A percentile compares a stretch with the other conserved stretches of the same genome.
These are phyloP conservation scores for Hypoxylon sp. DNA, from an alignment of 2,329 filamentous ascomycete species.

Conservation along the genomic window DNA sequence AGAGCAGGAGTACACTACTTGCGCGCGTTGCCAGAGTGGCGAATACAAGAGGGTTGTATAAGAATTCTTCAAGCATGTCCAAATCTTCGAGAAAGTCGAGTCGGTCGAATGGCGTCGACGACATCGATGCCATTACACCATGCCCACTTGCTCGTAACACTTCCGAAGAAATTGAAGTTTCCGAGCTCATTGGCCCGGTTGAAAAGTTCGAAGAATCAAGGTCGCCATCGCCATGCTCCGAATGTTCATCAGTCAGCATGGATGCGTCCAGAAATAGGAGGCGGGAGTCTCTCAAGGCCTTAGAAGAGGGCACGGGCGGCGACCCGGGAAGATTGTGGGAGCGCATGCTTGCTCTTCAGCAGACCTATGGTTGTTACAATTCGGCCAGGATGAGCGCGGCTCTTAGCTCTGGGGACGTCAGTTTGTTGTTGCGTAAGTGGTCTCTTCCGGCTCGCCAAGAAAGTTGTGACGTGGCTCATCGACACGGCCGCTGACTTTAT, in stretches of 20 bases:
- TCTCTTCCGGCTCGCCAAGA: not conserved
- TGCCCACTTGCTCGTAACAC: slow-evolving; percentile 45
- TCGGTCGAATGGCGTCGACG: slow-evolving; percentile 44
- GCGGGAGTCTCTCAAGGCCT: slow-evolving; percentile 51
- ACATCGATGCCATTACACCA: slow-evolving; percentile 56
- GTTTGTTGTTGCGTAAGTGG: slow-evolving; percentile 62
- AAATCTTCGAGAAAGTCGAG: slow-evolving; percentile 32
- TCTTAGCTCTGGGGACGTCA: slow-evolving; percentile 59
- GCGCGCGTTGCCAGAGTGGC: not conserved
- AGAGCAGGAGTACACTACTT: not conserved
- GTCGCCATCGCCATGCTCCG: slow-evolving; percentile 49
- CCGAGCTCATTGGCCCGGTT: slow-evolving; percentile 30
- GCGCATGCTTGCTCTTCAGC: slow-evolving; percentile 65
- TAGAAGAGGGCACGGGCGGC: slow-evolving; percentile 56
- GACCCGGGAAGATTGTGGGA: slow-evolving; percentile 62
- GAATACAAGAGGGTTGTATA: not conserved
- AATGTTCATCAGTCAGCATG: slow-evolving; percentile 41
- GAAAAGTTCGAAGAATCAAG: slow-evolving; percentile 42
- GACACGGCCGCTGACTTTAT: slow-evolving; percentile 25
- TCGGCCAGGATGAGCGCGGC: slow-evolving; percentile 66
- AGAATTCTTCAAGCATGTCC: slow-evolving; percentile 28
- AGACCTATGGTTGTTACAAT: slow-evolving; percentile 64
- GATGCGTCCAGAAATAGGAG: slow-evolving; percentile 37
- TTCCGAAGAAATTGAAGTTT: slow-evolving; percentile 18
- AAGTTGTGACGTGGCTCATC: slow-evolving; percentile 21